Conservation (phyloP, 1,284 basidiomycete genomes). For the Ustilago trichophora region DNA sequence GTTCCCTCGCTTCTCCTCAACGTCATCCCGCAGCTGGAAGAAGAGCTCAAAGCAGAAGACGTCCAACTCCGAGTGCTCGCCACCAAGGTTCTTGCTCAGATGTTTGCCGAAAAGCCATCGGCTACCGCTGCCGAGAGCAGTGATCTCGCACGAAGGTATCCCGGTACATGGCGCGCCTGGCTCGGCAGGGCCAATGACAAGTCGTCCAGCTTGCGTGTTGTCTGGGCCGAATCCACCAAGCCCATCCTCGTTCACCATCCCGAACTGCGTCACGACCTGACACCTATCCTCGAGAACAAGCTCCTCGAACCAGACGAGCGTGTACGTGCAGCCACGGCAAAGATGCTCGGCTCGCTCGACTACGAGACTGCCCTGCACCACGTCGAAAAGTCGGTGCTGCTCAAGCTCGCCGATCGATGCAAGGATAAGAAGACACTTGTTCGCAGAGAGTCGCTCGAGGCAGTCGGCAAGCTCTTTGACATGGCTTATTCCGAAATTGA, state of each 20-base stretch:
- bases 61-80: conserved; percentile 78
- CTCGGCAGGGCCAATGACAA: conserved; percentile 82
- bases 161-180: conserved; percentile 87
- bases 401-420: conserved; percentile 76
- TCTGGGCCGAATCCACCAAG: conserved; percentile 79
- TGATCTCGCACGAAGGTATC: conserved; percentile 81
- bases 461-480: conserved; percentile 80
- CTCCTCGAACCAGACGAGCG: conserved; percentile 85
- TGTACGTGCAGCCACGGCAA: conserved; percentile 84
- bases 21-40: conserved; percentile 91
- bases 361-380: conserved; percentile 89
- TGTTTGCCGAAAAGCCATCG: conserved; percentile 74
- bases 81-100: conserved; percentile 84
- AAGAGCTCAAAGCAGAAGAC: conserved; percentile 84
- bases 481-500: conserved; percentile 92
- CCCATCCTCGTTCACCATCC: conserved; percentile 71
- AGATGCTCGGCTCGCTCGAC: conserved; percentile 82
- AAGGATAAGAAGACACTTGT: conserved; percentile 88
- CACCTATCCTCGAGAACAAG: conserved; percentile 41
- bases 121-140: conserved; percentile 45
- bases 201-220: conserved; percentile 75
- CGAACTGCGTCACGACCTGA: conserved; percentile 73
- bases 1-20: conserved; percentile 85
- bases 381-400: conserved; percentile 75
- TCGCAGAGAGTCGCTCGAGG: conserved; percentile 80